A percentile compares a stretch with the other conserved stretches of the same genome.
Conservation (phyloP, 169 alveolate genomes). For the Perkinsus olseni region DNA sequence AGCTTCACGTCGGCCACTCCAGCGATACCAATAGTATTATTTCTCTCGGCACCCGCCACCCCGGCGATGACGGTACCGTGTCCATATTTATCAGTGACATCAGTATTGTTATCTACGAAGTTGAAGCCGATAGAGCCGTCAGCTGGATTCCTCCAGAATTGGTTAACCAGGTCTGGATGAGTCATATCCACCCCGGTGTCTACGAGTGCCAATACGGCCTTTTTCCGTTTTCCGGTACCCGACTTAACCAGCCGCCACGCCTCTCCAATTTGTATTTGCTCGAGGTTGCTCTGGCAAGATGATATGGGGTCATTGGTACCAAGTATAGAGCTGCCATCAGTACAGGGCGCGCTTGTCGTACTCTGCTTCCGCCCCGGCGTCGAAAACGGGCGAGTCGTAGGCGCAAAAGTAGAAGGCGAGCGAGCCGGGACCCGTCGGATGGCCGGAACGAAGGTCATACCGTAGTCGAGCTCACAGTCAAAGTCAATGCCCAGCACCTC, state of each 20-base stretch:
- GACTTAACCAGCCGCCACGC: not conserved
- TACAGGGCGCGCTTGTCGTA: constrained; percentile 3
- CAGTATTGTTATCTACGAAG: constrained; percentile 28
- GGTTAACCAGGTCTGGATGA: constrained; percentile 33
- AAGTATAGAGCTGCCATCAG: constrained; percentile 18
- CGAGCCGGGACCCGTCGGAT: too few species aligned
- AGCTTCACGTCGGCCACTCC: constrained; percentile 32
- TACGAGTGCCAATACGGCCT: constrained; percentile 29
- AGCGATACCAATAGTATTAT: constrained; percentile 17
- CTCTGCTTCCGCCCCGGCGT: too few species aligned
- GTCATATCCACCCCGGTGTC: constrained; percentile 36
- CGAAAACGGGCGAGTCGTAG: too few species aligned
- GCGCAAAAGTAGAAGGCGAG: too few species aligned
- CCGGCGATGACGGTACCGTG: constrained; percentile 44
- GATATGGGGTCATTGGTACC: constrained; percentile 27
- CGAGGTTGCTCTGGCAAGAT: constrained; percentile 19
- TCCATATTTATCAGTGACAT: constrained; percentile 32
- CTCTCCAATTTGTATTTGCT: not conserved
- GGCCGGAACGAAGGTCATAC: too few species aligned
- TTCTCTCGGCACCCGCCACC: constrained; percentile 29
- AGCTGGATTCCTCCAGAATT: constrained; percentile 32
- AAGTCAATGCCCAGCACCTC: too few species aligned
- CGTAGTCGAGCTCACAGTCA: too few species aligned
- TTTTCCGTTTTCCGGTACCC: constrained; percentile 5
- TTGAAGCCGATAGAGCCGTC: constrained; percentile 36